Evolutionary conservation across 768 basidiomycete genomes (phyloP).

Genomic region (Pleurotus citrinopileatus): DNA sequence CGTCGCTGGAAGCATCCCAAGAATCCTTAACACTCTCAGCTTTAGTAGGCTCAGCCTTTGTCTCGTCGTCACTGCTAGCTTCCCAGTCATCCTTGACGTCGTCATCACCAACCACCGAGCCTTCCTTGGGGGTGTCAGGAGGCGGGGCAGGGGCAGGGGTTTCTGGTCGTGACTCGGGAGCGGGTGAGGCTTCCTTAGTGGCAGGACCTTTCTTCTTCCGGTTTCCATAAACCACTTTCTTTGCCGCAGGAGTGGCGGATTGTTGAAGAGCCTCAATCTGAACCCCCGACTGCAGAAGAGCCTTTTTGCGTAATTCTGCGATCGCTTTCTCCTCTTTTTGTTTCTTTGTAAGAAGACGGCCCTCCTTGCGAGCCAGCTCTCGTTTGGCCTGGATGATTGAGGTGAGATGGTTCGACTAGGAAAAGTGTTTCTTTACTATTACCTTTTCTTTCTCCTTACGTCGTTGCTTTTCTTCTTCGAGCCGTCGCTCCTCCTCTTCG

Average conservation of each 20-base stretch:
- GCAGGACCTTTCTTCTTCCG: slow-evolving; percentile 73
- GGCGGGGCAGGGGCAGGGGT: slow-evolving; percentile 33
- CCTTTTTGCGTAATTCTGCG: slow-evolving; percentile 88
- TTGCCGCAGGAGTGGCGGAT: slow-evolving; percentile 39
- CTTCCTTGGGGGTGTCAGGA: slow-evolving; percentile 27
- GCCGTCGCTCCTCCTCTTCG: slow-evolving; percentile 75
- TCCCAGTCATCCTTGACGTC: slow-evolving; percentile 61
- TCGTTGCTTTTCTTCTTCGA: slow-evolving; percentile 80
- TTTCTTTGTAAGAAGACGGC: slow-evolving; percentile 92
- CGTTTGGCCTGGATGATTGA: slow-evolving; percentile 67
- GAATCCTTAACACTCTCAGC: slow-evolving; percentile 35
- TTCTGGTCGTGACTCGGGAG: slow-evolving; percentile 51
- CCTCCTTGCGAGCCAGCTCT: slow-evolving; percentile 91
- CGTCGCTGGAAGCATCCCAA: slow-evolving; percentile 53
- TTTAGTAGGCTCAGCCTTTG: slow-evolving; percentile 19
- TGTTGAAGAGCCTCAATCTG: slow-evolving; percentile 88
- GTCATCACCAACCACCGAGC: slow-evolving; percentile 27
- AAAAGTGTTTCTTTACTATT: slow-evolving; percentile 8
- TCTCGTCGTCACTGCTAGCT: slow-evolving; percentile 58
- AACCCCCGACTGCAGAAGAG: slow-evolving; percentile 85
- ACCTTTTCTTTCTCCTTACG: slow-evolving; percentile 91
- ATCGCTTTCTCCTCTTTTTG: slow-evolving; percentile 92
- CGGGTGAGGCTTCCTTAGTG: slow-evolving; percentile 52
- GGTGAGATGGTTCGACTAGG: slow-evolving; percentile 7
- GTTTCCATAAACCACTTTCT: slow-evolving; percentile 80